A percentile compares a stretch with the other conserved stretches of the same genome.
phyloP scores from a whole-genome alignment of 805 yeast genomes.

The Ogataea nakhonphanomensis region DNA sequence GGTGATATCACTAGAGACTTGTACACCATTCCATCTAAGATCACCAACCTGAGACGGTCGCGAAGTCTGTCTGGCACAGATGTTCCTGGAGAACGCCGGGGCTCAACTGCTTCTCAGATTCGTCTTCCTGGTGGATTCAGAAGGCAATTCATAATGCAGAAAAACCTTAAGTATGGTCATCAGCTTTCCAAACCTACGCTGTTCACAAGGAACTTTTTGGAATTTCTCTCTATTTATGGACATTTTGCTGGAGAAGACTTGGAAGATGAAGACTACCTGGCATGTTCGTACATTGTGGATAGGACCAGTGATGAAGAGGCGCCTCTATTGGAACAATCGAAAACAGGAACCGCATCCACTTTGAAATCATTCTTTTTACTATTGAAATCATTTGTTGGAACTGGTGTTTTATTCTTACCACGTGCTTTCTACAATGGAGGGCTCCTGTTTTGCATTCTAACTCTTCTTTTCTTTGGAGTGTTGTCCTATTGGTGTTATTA shows the following conservation, averaged over 20 bases:
- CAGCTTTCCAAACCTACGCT: constrained; percentile 39
- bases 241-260: constrained; percentile 84
- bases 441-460: constrained; percentile 49
- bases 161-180: constrained; percentile 29
- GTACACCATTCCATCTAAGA: constrained; percentile 29
- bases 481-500: constrained; percentile 79
- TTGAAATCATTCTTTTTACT: constrained; percentile 66
- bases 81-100: constrained; percentile 42
- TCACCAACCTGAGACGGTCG: constrained; percentile 23
- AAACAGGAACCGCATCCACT: constrained; percentile 66
- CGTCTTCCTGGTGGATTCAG: constrained; percentile 84
- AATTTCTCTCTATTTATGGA: constrained; percentile 74
- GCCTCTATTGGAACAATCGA: constrained; percentile 22
- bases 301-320: constrained; percentile 36
- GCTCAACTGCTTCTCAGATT: constrained; percentile 62
- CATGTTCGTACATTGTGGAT: constrained; percentile 39
- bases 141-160: constrained; percentile 54
- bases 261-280: constrained; percentile 61
- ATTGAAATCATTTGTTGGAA: constrained; percentile 73
- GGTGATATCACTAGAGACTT: constrained; percentile 52
- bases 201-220: constrained; percentile 69
- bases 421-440: constrained; percentile 75
- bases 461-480: constrained; percentile 57
- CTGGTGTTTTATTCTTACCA: constrained; percentile 71
- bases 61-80: constrained; percentile 31